phyloP scores from a whole-genome alignment of 305 asterid genomes.

The Solanum hybrid region DNA sequence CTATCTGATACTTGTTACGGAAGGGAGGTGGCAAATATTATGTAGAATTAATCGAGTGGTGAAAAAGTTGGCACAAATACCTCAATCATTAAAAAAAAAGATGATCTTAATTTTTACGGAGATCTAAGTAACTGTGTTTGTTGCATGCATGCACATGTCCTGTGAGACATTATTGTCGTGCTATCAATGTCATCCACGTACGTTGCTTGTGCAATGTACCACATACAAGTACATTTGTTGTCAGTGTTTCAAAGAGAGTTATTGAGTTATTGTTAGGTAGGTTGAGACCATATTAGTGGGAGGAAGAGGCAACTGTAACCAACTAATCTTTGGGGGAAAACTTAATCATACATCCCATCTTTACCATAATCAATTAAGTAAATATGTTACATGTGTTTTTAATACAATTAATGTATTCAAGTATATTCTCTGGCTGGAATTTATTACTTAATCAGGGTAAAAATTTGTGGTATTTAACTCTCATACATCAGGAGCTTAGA shows the following conservation, averaged over 20 bases:
- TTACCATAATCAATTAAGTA: not conserved
- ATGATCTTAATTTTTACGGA: not conserved
- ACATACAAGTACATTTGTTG: not conserved
- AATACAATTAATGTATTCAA: not conserved
- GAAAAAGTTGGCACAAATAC: not conserved
- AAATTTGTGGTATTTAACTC: not conserved
- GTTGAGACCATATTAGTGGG: not conserved
- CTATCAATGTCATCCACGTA: not conserved
- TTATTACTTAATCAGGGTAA: not conserved
- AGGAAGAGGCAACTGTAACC: not conserved
- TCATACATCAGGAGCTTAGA: not conserved
- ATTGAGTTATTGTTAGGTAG: not conserved
- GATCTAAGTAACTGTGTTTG: not conserved
- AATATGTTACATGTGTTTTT: not conserved
- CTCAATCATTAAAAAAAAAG: not conserved
- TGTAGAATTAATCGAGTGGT: not conserved
- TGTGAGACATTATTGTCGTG: not conserved
- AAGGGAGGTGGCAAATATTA: not conserved
- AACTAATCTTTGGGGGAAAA: not conserved
- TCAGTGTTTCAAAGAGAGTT: not conserved
- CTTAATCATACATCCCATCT: not conserved
- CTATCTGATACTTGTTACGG: not conserved
- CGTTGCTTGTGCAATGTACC: not conserved
- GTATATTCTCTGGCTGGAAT: not conserved
- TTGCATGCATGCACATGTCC: not conserved